Base-by-base conservation (phyloP, 75 land plant species). In the Cupressus sempervirens region DNA sequence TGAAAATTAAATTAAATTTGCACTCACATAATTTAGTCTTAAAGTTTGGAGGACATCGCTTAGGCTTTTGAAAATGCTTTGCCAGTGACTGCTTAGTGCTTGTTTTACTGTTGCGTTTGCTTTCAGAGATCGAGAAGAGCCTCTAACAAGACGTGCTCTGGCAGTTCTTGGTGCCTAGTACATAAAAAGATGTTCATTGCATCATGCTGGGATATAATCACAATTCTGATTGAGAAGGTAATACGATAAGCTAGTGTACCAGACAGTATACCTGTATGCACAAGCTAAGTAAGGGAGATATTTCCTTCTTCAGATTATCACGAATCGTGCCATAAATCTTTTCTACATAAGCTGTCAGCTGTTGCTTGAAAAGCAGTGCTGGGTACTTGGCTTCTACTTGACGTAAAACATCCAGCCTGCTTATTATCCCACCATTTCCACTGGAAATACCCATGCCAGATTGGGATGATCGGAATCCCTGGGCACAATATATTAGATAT, bases 51-150 rank as follows among this genome's bases (percentile, higher is more conserved):
- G 86, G n/a, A 89, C 53, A 38, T 76, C 74, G 79, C 90, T 93
- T 72, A 97, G 89, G 73, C 90, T 92, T 32, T 92, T 88, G 83
- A 95, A 92, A 62, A 97, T 97, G 80, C 90, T 93, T 89, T 97
- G 96, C 97, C 99, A 97, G 82, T 97, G 97, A 83, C 92, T 86
- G 87, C 87, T 94, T 26, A 93, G 88, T 85, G 90, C 93, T 86
- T 97, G 99, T 76, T 95, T 96, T 84, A 94, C 92, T 41, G 88
- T 84, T 45, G 85, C 84, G 82, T 72, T 90, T 75, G 92, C 88
- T 87, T 88, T 93, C 26, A 90, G 83, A 68, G 89, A 92, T 82
- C 90, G 91, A 26, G 92, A 90, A 83, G 94, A 89, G 40, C 90
- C 93, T 85, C 92, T 89, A n/a, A 90, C 86, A 74, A 92, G 83